Evolutionary conservation across 345 rosid species (phyloP).

Genomic region (Dipteronia sinensis): DNA sequence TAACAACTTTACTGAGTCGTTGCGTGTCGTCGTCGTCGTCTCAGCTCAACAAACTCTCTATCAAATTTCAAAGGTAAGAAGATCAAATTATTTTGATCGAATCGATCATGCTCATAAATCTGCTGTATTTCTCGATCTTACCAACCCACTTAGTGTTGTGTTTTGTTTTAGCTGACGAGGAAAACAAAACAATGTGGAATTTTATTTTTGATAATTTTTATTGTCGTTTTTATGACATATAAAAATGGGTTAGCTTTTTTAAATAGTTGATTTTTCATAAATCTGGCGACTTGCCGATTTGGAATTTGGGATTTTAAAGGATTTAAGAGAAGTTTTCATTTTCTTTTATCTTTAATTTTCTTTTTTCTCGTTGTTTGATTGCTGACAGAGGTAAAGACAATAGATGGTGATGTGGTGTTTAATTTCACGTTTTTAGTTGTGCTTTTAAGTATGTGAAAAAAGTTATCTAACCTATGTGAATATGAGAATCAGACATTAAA

Average conservation of each 20-base stretch:
- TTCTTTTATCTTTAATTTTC: background rate
- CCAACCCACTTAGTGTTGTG: background rate
- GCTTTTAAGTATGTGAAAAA: too few relatives aligned
- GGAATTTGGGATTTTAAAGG: background rate
- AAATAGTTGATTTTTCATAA: too few relatives aligned
- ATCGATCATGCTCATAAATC: background rate
- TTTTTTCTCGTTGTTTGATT: background rate
- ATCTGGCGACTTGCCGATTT: too few relatives aligned
- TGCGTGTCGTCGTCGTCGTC: constrained; percentile 5
- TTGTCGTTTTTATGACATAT: too few relatives aligned
- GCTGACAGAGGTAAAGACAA: background rate
- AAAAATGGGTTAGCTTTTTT: too few relatives aligned
- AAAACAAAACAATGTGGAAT: background rate
- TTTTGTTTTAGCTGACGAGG: background rate
- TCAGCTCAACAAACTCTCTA: constrained; percentile 14
- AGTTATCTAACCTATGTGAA: background rate
- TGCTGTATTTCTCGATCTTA: constrained; percentile 16
- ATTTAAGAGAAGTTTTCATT: background rate
- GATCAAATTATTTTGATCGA: constrained; percentile 13
- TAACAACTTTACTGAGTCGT: constrained; percentile 8
- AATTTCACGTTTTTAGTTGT: background rate
- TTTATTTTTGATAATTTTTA: too few relatives aligned
- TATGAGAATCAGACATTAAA: background rate
- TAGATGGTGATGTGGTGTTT: background rate
- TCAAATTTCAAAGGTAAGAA: constrained; percentile 24